Base-by-base conservation (phyloP, 2,329 filamentous ascomycete species). In the Trichoderma gracile region DNA sequence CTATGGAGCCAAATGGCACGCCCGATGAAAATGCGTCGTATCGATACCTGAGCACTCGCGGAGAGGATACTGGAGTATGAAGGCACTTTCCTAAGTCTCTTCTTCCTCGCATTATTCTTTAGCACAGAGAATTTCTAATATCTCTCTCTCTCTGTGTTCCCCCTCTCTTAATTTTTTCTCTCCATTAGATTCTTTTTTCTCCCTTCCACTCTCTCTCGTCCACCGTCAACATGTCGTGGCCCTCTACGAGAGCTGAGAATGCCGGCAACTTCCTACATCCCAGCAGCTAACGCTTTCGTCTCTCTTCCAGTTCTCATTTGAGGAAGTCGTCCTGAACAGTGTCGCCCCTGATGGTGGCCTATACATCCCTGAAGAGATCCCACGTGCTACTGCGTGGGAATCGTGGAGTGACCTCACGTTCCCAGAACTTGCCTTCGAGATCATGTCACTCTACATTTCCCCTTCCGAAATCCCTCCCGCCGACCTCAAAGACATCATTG, bases 371-470 rank as follows among this genome's bases (percentile, higher is more conserved):
- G 89, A 97, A 74, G 84, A 89, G 68, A 89, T 96, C 67, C 93
- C 93, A 21, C 19, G 47, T 8, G 69, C 69, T 42, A 30, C 65
- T 2, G 54, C 66, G 27, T 71, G 69, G 70, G 33, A 58, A 46
- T 83, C 82, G 73, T 97, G 93, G 93, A 85, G 87, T 72, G 84
- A 92, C 73, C 84, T 92, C 68, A 87, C 88, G 49, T 97, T 93
- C 78, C 79, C 88, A 72, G 90, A 96, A 40, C 83, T 97, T 60
- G 93, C 93, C 63, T 91, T 89, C 77, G 84, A 93, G 75, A 88
- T 98, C 75, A 86, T 97, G 76, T 91, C 88, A 55, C 86, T 96
- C 59, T 98, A 95, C 80, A 92, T 98, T 73, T 93, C 93, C 0
- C 78, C 86, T 38, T 81, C 85, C 63, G 94, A 98, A 78, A 96